Evolutionary conservation across 2,329 filamentous ascomycete genomes (phyloP), one percentile per base, ranked within the genome.

Genomic region (Stagonosporopsis vannaccii): DNA sequence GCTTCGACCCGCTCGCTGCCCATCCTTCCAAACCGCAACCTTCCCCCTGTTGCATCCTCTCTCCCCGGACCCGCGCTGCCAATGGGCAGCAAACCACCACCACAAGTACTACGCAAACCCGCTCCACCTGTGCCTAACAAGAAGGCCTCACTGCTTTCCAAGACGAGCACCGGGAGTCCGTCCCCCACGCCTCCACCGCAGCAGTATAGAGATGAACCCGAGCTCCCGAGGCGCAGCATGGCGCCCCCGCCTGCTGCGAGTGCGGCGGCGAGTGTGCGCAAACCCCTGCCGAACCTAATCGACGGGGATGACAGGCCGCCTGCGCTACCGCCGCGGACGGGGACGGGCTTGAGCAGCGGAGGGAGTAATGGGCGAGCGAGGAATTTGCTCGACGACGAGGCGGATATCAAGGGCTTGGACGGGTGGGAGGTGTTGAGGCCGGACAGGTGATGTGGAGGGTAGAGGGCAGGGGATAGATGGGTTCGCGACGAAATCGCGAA

Each of bases 341-440:
- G 67, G 15, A 74, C 68, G 25, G 69, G 69, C 12, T 32, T 67
- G 22, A 67, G 63, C 49, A 67, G 63, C 49, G 23, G 22, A 2
- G 55, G 48, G 9, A 69, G 70, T 51, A 43, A 40, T 26, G 49
- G 60, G 44, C 44, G 53, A 22, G 15, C 65, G 58, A 30, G 69
- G 64, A 72, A 57, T 55, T 48, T 77, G 53, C 56, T 77, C 65
- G 75, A 77, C 45, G 73, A 76, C 30, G 71, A 70, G 44, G 61
- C 60, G 22, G 71, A 70, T 48, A 62, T 75, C 62, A 66, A 69
- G 39, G 65, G 60, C 30, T 64, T 77, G 66, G 69, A 53, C 57
- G 73, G 72, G 33, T 78, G 76, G 76, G 75, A 77, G 60, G 76
- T 77, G 25, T 58, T 78, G 47, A 69, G 62, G 51, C 75, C 75